Conservation (phyloP, 345 rosid species). For the Eucalyptus viminalis region DNA sequence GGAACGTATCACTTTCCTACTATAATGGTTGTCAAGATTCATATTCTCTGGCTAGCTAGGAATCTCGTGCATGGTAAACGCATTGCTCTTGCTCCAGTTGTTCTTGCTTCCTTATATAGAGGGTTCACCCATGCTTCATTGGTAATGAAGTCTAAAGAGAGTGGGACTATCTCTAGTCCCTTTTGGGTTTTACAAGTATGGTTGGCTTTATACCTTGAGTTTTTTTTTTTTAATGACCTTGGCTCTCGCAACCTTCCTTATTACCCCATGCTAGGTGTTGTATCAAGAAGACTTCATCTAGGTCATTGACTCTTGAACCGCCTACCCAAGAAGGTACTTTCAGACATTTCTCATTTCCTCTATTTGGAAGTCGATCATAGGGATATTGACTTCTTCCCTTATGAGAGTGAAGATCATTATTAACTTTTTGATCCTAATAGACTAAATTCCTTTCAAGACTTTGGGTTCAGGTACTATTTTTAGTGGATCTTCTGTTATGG, state of each 20-base stretch:
- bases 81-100: neutral
- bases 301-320: too few relatives aligned
- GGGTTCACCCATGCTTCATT: neutral
- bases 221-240: neutral
- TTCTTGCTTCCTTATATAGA: neutral
- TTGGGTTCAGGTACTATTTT: neutral
- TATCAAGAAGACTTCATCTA: too few relatives aligned
- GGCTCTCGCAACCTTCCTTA: neutral
- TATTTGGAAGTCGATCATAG: neutral
- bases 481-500: neutral
- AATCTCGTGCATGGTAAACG: neutral
- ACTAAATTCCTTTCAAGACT: neutral
- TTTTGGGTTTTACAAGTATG: neutral
- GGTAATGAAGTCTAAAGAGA: neutral
- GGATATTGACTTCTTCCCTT: neutral
- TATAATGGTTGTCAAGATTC: too few relatives aligned
- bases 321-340: neutral
- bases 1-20: too few relatives aligned
- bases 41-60: too few relatives aligned
- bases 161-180: neutral
- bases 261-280: neutral
- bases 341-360: neutral
- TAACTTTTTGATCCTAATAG: neutral
- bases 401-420: neutral
- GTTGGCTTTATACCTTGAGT: neutral